phyloP scores from a whole-genome alignment of 2,329 filamentous ascomycete species.

The Fusarium multiceps region DNA sequence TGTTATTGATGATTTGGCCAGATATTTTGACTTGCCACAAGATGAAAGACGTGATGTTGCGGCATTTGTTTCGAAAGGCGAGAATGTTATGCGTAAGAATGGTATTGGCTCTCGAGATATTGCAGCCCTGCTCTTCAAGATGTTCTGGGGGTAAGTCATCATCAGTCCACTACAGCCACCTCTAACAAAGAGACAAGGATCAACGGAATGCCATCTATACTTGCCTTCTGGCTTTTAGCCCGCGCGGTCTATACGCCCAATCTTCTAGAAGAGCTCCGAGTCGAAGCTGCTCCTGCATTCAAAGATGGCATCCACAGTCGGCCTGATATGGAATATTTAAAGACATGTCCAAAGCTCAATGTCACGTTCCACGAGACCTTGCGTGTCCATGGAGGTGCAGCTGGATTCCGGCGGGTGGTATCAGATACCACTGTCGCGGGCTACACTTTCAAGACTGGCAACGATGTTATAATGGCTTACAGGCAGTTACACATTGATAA shows the following conservation, averaged over 20 bases:
- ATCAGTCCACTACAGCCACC: fast-evolving
- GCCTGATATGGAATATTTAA: neutral
- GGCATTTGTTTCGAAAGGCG: neutral
- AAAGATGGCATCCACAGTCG: fast-evolving
- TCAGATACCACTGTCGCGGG: neutral
- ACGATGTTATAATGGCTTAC: neutral
- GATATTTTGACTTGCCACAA: neutral
- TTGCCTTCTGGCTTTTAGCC: neutral
- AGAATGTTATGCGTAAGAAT: neutral
- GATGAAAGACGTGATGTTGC: neutral
- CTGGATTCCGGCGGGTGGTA: neutral
- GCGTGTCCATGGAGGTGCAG: neutral
- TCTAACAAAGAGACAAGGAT: neutral
- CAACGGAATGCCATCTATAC: neutral
- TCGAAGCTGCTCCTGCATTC: neutral
- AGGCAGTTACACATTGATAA: neutral
- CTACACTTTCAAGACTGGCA: neutral
- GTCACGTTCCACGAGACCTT: neutral
- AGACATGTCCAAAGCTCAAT: neutral
- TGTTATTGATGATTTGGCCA: neutral
- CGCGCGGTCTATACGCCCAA: neutral
- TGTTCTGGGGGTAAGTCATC: neutral
- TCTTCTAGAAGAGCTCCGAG: neutral
- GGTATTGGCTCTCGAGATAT: neutral
- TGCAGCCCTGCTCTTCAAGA: neutral